Evolutionary conservation across 805 yeast species (phyloP).

Genomic region (Cyberlindnera galapagoensis): DNA sequence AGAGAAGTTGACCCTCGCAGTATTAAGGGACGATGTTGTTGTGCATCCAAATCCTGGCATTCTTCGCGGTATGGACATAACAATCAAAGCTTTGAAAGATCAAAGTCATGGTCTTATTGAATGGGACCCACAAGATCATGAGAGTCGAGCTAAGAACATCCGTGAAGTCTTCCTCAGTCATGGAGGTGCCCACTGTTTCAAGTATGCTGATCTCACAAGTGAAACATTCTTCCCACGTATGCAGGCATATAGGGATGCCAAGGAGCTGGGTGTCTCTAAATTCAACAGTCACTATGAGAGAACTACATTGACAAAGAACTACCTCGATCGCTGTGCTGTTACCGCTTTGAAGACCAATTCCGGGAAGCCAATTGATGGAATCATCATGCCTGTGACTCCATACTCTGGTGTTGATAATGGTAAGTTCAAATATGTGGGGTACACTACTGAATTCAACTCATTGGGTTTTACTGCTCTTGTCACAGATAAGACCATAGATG

Average conservation of each 20-base stretch:
- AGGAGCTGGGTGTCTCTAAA: conserved; percentile 31
- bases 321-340: conserved; percentile 37
- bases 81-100: conserved; percentile 25
- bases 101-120: conserved; percentile 48
- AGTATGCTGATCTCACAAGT: conserved; percentile 31
- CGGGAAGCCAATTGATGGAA: conserved; percentile 41
- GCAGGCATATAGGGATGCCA: conserved; percentile 31
- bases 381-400: conserved; percentile 34
- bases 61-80: conserved; percentile 35
- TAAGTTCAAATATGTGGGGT: conserved; percentile 26
- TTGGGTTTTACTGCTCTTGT: conserved; percentile 58
- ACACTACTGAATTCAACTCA: conserved; percentile 50
- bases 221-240: conserved; percentile 40
- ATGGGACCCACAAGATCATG: conserved; percentile 37
- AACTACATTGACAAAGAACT: conserved; percentile 32
- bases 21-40: conserved; percentile 35
- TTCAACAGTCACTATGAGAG: conserved; percentile 34
- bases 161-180: conserved; percentile 30
- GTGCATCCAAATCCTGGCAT: conserved; percentile 46
- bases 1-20: conserved; percentile 35
- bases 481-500: conserved; percentile 38
- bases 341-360: conserved; percentile 28
- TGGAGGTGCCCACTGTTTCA: conserved; percentile 34
- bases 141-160: conserved; percentile 28
- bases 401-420: conserved; percentile 29